A percentile compares a stretch with the other conserved stretches of the same genome.
phyloP scores from a whole-genome alignment of 768 basidiomycete genomes.

The Xerocomellus intermedius region DNA sequence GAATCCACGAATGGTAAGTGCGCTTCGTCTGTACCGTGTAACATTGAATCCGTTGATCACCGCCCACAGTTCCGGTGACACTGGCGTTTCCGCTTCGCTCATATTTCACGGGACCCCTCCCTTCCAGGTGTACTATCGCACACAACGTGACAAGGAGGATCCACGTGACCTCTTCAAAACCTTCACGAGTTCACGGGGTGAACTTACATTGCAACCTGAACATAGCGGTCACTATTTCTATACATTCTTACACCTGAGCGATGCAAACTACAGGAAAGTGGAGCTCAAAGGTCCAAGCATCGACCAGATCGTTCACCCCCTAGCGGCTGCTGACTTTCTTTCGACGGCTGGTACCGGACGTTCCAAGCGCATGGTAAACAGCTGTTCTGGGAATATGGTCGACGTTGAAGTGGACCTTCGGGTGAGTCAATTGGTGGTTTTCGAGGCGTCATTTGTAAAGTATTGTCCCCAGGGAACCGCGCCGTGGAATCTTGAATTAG shows the following conservation, averaged over 20 bases:
- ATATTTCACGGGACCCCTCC: slow-evolving; percentile 87
- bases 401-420: slow-evolving; percentile 78
- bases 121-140: slow-evolving; percentile 78
- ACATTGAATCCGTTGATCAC: slow-evolving; percentile 5
- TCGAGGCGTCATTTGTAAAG: neutral
- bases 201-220: slow-evolving; percentile 83
- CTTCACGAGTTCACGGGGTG: slow-evolving; percentile 70
- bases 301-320: slow-evolving; percentile 86
- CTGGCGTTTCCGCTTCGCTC: slow-evolving; percentile 84
- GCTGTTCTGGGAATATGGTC: slow-evolving; percentile 75
- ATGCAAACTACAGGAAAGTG: slow-evolving; percentile 78
- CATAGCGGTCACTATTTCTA: slow-evolving; percentile 88
- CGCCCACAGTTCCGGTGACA: slow-evolving; percentile 73
- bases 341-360: slow-evolving; percentile 37
- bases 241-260: slow-evolving; percentile 74
- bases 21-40: neutral
- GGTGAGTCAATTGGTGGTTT: slow-evolving; percentile 40
- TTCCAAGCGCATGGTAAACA: slow-evolving; percentile 60
- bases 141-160: slow-evolving; percentile 67
- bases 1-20: slow-evolving; percentile 82
- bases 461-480: slow-evolving; percentile 64
- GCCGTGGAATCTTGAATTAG: slow-evolving; percentile 86
- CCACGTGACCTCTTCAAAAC: slow-evolving; percentile 57
- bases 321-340: slow-evolving; percentile 77
- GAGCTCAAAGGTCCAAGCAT: slow-evolving; percentile 74